Evolutionary conservation across 1,139 yeast genomes (phyloP), one percentile per base, ranked within the genome.

Genomic region (Suhomyces chickasaworum): DNA sequence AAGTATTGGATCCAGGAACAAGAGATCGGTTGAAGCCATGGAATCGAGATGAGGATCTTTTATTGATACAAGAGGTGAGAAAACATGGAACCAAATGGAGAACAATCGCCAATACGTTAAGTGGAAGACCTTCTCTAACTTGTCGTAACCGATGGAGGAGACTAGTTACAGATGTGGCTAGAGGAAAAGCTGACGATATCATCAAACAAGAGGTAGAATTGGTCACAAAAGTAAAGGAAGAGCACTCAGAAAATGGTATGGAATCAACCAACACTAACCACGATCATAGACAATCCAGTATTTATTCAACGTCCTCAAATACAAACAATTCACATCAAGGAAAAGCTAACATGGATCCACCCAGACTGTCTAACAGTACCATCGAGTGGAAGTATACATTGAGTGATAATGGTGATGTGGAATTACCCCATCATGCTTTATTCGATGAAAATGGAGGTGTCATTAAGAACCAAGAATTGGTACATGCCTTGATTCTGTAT

Each of bases 141-240:
- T 90, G 97, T 61, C 73, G 98, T 51, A 91, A 91, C 65, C 75
- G 97, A 49, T 91, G 97, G 97, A 77, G 97, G 54, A 89, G 88
- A 59, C 78, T 91, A 38, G 85, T 87, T 39, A 84, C 95, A 0
- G 84, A 83, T 54, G 86, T 86, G 8, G 89, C 84, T 1, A 68
- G 88, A 53, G 86, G 84, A 4, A 75, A 73, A 47, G 84, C 84
- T 0, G 66, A 69, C 44, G 63, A 66, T 1, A 52, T 60, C 8
- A 65, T 75, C 34, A 63, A 63, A 47, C 53, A 56, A 33, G 75
- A 71, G 47, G 78, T 75, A 17, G 70, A 71, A 37, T 56, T 58
- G 37, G 65, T 69, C 2, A 70, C 71, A 12, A 15, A 20, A n/a
- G 13, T 34, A 30, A 42, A 42, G 15, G 23, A 15, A 10, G 50